Evolutionary conservation across 768 basidiomycete genomes (phyloP).

Genomic region (Xerocomellus chrysenteron): DNA sequence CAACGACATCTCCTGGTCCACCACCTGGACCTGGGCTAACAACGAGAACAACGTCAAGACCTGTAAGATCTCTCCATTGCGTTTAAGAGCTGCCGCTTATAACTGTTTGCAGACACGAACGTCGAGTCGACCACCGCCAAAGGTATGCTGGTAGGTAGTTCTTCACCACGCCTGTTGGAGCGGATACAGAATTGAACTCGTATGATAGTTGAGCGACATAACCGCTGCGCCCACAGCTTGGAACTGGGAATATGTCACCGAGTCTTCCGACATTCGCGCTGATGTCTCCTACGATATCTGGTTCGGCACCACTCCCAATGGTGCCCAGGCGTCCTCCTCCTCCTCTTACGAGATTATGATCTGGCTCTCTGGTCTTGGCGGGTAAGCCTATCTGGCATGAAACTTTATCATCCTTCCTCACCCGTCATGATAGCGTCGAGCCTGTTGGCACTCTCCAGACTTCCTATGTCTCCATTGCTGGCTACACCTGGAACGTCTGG

Average conservation of each 20-base stretch:
- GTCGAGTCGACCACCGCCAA: conserved; percentile 44
- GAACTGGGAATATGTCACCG: conserved; percentile 48
- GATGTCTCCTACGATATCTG: conserved; percentile 62
- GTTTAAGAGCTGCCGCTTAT: background rate
- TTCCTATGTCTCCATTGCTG: conserved; percentile 42
- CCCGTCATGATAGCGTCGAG: conserved; percentile 40
- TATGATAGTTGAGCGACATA: conserved; percentile 39
- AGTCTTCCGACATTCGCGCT: conserved; percentile 48
- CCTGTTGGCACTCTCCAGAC: conserved; percentile 52
- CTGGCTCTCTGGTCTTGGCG: conserved; percentile 57
- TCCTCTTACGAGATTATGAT: conserved; percentile 62
- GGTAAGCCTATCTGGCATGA: conserved; percentile 32
- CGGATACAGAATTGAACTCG: background rate
- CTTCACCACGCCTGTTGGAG: background rate
- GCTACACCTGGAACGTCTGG: conserved; percentile 58
- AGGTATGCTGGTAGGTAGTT: conserved; percentile 43
- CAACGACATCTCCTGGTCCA: conserved; percentile 50
- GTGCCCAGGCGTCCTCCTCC: conserved; percentile 44
- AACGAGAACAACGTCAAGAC: conserved; percentile 53
- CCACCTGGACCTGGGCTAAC: conserved; percentile 53
- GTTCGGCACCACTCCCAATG: conserved; percentile 44
- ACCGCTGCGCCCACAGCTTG: conserved; percentile 48
- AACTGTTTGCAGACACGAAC: conserved; percentile 44
- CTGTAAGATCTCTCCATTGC: conserved; percentile 35
- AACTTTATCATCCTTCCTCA: background rate